These are phyloP conservation scores for Penicillium coffeae DNA, from an alignment of 495 filamentous ascomycete species.

Conservation along the genomic window DNA sequence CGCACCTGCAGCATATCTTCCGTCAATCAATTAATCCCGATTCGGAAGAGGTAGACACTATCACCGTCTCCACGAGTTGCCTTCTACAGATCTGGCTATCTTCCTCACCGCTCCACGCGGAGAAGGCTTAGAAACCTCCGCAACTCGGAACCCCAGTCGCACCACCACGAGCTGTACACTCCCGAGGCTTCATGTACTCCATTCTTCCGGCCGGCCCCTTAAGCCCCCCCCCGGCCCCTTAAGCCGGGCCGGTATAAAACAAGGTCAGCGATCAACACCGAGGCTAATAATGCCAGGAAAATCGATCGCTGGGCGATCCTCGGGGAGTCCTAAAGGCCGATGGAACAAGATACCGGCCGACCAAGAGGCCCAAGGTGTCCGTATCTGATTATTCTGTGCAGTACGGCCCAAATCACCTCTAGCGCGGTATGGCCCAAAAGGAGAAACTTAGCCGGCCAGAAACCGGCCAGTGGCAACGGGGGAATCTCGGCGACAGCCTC, in stretches of 20 bases:
- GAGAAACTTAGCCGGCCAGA: background rate
- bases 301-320: background rate
- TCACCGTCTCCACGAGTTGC: background rate
- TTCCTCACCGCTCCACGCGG: slow-evolving; percentile 18
- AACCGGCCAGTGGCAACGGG: background rate
- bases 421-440: too few species aligned
- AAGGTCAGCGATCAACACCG: background rate
- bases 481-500: background rate
- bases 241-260: too few species aligned
- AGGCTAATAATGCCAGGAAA: background rate
- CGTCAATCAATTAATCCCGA: background rate
- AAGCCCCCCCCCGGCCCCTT: too few species aligned
- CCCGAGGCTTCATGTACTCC: background rate
- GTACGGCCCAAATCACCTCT: too few species aligned
- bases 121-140: slow-evolving; percentile 15
- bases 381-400: too few species aligned
- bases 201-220: slow-evolving; percentile 5
- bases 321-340: background rate
- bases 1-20: background rate
- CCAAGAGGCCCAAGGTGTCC: too few species aligned
- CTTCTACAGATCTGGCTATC: background rate
- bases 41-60: background rate
- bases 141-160: slow-evolving; percentile 11
- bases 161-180: slow-evolving; percentile 2
- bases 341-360: background rate